Base-by-base conservation (phyloP, 768 basidiomycete genomes). In the Mycena maculata region DNA sequence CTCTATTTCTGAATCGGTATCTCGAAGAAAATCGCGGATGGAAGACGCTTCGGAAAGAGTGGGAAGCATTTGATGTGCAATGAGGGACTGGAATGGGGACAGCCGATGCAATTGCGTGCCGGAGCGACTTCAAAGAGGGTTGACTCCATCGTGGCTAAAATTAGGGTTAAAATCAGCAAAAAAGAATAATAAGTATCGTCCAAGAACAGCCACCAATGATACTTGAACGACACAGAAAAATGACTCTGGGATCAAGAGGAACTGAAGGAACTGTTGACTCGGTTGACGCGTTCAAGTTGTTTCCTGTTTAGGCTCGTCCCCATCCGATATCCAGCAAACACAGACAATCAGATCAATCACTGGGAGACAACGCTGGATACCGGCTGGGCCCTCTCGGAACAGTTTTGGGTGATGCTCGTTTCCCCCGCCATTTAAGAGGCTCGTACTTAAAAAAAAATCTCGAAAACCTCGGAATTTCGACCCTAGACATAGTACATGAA, bases 291-390 rank as follows among this genome's bases (percentile, higher is more conserved):
- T n/a, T n/a, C n/a, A n/a, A n/a, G n/a, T n/a, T n/a, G n/a, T n/a
- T n/a, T n/a, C n/a, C n/a, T n/a, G n/a, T n/a, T n/a, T 36, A 36
- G 33, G 33, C 33, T 36, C 33, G 33, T 36, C 33, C 33, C 33
- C 33, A 36, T 36, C 33, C 33, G 33, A 13, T 36, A 36, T 36
- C 33, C 33, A 36, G 33, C 33, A 36, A 36, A 36, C 33, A 36
- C 33, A 36, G 33, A 36, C 33, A 36, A 36, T 36, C 33, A 70
- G 83, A 0, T 83, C 81, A 0, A 81, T 55, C 45, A 57, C 30
- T 27, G 33, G 33, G 33, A 36, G 33, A 36, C 33, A 36, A 36
- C 33, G 33, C 33, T 36, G 33, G 33, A 36, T 23, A 39, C 48
- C 22, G 54, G 38, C 54, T 55, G 54, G 54, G 54, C 54, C 54